Evolutionary conservation across 2,329 filamentous ascomycete genomes (phyloP).

Genomic region (Alternaria infectoria): DNA sequence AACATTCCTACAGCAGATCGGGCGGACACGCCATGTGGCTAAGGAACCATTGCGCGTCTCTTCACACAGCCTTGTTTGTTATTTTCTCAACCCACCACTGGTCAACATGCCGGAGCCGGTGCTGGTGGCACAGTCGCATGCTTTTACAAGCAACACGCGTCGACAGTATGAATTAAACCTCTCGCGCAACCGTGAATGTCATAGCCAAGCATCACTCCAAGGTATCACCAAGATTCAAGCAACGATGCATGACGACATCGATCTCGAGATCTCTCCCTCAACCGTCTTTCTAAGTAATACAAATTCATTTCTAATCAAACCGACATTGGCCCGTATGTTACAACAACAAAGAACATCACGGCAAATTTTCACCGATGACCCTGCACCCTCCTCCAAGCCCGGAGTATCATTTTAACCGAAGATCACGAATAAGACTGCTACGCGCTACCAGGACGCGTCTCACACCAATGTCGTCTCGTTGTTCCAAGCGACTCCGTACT

Average conservation of each 20-base stretch:
- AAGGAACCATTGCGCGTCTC: conserved; percentile 25
- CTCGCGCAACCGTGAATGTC: background rate
- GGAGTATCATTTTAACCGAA: background rate
- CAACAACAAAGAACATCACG: background rate
- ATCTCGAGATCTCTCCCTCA: background rate
- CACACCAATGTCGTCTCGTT: background rate
- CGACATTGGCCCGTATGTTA: background rate
- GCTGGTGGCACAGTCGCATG: background rate
- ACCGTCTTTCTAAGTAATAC: background rate
- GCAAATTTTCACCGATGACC: background rate
- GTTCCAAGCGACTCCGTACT: conserved; percentile 3
- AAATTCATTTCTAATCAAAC: background rate
- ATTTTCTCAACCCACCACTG: background rate
- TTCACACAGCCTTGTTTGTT: conserved; percentile 3
- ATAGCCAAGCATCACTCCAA: background rate
- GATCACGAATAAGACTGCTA: background rate
- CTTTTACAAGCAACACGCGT: background rate
- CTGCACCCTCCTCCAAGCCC: background rate
- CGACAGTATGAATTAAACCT: background rate
- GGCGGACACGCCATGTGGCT: conserved; percentile 1
- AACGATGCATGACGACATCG: background rate
- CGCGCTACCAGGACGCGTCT: background rate
- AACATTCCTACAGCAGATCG: conserved; percentile 26
- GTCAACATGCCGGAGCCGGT: background rate
- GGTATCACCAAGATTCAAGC: background rate